Percentiles rank a stretch among this genome's conserved stretches.
These are phyloP conservation scores for Pestalotiopsis sp. DNA, from an alignment of 2,329 filamentous ascomycete species.

Conservation along the genomic window DNA sequence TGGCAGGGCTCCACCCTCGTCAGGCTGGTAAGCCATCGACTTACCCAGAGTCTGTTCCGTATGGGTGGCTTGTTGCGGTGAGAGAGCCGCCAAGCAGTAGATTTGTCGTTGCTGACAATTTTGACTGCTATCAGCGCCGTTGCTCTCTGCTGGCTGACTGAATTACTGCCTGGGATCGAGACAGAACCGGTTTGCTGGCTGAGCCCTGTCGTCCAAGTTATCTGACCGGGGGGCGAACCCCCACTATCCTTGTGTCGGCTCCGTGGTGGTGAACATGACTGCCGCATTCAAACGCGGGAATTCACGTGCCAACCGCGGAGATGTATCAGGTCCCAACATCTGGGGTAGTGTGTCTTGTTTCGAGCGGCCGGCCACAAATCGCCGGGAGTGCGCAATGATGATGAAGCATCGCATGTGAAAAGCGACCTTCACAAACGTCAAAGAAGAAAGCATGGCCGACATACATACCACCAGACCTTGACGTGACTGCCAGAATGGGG, in stretches of 20 bases:
- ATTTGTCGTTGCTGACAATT: neutral
- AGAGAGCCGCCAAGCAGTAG: neutral
- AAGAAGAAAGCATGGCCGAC: neutral
- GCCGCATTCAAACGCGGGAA: neutral
- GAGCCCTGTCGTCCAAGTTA: neutral
- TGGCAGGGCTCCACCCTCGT: constrained; percentile 1
- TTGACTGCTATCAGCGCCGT: neutral
- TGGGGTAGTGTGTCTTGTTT: neutral
- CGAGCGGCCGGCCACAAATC: neutral
- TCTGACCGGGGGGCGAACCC: constrained; percentile 1
- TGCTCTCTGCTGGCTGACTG: neutral
- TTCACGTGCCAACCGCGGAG: constrained; percentile 7
- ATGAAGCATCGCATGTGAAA: neutral
- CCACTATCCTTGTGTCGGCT: constrained; percentile 7
- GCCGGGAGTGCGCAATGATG: neutral
- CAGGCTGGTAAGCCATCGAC: neutral
- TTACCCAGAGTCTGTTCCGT: neutral
- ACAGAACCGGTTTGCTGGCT: neutral
- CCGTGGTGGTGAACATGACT: neutral
- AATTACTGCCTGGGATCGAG: neutral
- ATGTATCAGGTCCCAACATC: neutral
- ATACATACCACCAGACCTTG: neutral
- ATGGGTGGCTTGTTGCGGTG: constrained; percentile 4
- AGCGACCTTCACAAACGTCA: neutral
- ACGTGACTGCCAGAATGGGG: neutral